Percentiles rank a stretch among this genome's conserved stretches.
These are phyloP conservation scores for Lycium ferocissimum DNA, from an alignment of 257 asterid species.

Conservation along the genomic window DNA sequence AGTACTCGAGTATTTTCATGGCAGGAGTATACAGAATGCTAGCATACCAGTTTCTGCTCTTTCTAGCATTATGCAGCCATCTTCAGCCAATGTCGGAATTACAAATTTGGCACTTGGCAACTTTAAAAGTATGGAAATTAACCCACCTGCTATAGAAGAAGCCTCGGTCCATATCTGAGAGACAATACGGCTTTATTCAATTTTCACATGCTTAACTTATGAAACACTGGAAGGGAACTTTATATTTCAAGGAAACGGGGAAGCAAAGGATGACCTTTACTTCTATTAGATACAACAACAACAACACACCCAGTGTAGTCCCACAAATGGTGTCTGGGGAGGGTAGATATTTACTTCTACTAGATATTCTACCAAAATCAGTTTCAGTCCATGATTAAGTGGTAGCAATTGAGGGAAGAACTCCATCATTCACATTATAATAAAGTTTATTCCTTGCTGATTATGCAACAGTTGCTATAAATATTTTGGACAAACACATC, in stretches of 20 bases:
- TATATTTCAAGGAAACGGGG: not conserved
- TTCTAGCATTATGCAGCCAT: slow-evolving; percentile 66
- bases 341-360: no score
- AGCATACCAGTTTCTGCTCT: slow-evolving; percentile 47
- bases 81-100: slow-evolving; percentile 57
- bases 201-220: not conserved
- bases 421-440: no score
- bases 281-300: not conserved
- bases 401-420: not conserved
- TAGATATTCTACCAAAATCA: not conserved
- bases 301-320: no score
- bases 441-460: no score
- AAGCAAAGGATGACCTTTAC: not conserved
- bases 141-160: slow-evolving; percentile 71
- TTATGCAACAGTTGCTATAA: not conserved
- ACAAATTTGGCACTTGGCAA: slow-evolving; percentile 63
- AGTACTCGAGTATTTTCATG: not conserved
- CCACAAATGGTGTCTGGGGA: no score
- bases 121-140: slow-evolving; percentile 71
- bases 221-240: not conserved
- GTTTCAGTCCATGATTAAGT: not conserved
- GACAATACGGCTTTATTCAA: not conserved
- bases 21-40: not conserved
- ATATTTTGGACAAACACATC: not conserved
- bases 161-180: slow-evolving; percentile 66